Conservation (phyloP, 768 basidiomycete species). For the Aureoboletus auriporus region DNA sequence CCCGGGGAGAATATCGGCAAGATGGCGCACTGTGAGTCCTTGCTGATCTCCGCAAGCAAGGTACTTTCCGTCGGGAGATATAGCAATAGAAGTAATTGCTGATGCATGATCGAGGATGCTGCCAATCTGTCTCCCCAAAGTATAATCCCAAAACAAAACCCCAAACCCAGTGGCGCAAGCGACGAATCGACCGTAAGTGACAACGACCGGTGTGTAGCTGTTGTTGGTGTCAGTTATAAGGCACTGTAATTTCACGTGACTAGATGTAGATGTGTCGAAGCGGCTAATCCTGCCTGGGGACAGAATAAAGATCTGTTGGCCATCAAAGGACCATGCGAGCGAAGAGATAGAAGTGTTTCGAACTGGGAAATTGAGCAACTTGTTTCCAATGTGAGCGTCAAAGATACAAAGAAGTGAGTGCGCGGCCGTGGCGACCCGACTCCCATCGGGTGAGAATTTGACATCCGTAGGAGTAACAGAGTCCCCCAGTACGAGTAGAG, state of each 20-base stretch:
- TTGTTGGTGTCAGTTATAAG: neutral
- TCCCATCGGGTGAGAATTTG: neutral
- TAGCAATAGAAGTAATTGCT: neutral
- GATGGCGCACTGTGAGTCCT: neutral
- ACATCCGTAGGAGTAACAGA: no score
- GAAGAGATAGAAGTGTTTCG: neutral
- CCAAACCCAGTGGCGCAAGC: neutral
- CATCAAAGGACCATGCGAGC: neutral
- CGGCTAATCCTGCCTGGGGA: neutral
- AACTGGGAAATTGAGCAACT: neutral
- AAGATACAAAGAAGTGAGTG: neutral
- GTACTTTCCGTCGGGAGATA: slow-evolving; percentile 4
- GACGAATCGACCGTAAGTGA: neutral
- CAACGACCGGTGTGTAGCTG: neutral
- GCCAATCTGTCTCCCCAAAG: neutral
- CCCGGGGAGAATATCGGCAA: neutral
- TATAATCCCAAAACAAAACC: slow-evolving; percentile 6
- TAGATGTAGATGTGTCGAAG: neutral
- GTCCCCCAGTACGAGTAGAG: no score
- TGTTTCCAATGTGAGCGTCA: neutral
- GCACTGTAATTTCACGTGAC: neutral
- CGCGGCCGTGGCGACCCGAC: neutral
- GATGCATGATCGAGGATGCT: neutral
- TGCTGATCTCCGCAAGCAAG: slow-evolving; percentile 3
- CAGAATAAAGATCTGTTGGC: neutral